These are phyloP conservation scores for Polytolypa hystricis DNA, from an alignment of 2,329 filamentous ascomycete species.

Conservation along the genomic window DNA sequence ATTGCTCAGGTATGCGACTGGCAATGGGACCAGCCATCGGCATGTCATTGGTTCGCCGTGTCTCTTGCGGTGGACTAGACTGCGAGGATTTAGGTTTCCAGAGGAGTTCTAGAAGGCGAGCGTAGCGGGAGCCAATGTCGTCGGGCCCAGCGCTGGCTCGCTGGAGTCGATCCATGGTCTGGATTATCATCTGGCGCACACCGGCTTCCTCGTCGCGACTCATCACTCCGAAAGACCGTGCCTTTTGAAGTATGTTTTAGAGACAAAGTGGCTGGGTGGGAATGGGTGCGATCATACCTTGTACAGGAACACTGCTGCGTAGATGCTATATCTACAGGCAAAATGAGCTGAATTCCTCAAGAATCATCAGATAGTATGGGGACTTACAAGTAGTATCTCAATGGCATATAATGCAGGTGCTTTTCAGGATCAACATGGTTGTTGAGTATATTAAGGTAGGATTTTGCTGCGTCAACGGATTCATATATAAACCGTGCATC, in stretches of 20 bases:
- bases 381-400: constrained; percentile 51
- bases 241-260: constrained; percentile 21
- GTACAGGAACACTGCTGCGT: constrained; percentile 55
- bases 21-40: constrained; percentile 18
- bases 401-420: constrained; percentile 52
- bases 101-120: constrained; percentile 48
- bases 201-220: constrained; percentile 43
- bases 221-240: constrained; percentile 49
- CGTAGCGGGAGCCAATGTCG: constrained; percentile 51
- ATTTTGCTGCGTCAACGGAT: constrained; percentile 53
- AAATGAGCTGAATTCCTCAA: constrained; percentile 9
- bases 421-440: constrained; percentile 48
- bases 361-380: neutral
- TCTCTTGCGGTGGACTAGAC: constrained; percentile 13
- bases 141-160: constrained; percentile 47
- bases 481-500: constrained; percentile 58
- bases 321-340: constrained; percentile 39
- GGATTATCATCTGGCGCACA: constrained; percentile 47
- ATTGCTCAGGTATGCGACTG: constrained; percentile 25
- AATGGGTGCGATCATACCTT: constrained; percentile 42
- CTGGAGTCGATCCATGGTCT: constrained; percentile 49
- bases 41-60: constrained; percentile 11
- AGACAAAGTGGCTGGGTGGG: neutral
- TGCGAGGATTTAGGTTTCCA: constrained; percentile 40
- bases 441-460: constrained; percentile 49